Base-by-base conservation (phyloP, 345 rosid species). In the Cochlearia excelsa region DNA sequence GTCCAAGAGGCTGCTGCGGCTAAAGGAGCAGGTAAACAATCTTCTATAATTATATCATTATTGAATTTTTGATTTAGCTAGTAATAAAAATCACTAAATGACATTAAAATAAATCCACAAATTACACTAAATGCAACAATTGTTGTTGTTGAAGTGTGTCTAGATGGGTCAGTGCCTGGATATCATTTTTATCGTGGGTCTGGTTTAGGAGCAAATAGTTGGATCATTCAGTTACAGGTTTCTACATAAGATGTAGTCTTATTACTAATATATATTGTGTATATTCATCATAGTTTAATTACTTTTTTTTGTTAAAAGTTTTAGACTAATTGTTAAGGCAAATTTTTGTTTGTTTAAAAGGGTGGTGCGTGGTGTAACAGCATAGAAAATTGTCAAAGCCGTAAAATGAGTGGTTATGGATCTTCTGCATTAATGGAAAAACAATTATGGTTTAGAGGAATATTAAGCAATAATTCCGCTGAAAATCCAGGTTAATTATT, bases 301-400 rank as follows among this genome's bases (percentile, higher is more conserved):
- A 33, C 3, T 3, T 2, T 33, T 33, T 2, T 3, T 5, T 5
- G 35, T 2, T 33, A 33, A 33, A 33, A 33, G 35, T 33, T 3
- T 4, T 37, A 37, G 40, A 6, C 7, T 4, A 2, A 68, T 41
- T 8, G 0, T 16, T 5, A 62, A 56, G 23, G 7, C 1, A 35
- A 48, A 16, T 44, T 37, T 37, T 37, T 3, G 5, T 37, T 48
- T 42, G 52, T 48, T 46, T 33, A 1, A 34, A 69, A 91, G 96
- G 96, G 98, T 66, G 98, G 98, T 66, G 96, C 92, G 42, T 91
- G 96, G 98, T 91, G 98, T 50, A 80, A 86, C 62, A 90, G 82
- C 68, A 46, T 86, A 43, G 30, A 64, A 63, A 69, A 88, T 23
- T 88, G 96, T 78, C 61, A 75, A 65, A 77, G 73, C 26, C 71